Evolutionary conservation across 441 rosid species (phyloP).

Genomic region (Corymbia calophylla): DNA sequence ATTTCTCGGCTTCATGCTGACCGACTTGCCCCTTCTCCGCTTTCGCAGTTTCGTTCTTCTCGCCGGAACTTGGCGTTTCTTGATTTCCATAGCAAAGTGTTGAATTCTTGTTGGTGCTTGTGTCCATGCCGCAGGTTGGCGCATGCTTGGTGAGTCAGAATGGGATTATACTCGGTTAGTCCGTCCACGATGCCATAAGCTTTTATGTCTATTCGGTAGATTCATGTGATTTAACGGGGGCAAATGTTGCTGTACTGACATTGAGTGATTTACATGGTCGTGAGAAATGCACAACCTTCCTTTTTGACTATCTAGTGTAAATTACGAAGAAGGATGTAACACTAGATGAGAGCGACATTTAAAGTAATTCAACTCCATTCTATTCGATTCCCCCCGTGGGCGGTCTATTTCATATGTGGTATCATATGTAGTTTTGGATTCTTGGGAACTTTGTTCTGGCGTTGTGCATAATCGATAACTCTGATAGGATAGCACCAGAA

Average conservation of each 20-base stretch:
- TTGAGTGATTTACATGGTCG: neutral
- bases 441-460: neutral
- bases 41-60: neutral
- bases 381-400: neutral
- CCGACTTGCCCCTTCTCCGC: neutral
- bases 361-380: neutral
- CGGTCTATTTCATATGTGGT: neutral
- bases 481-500: neutral
- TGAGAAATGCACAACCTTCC: neutral
- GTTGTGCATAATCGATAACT: neutral
- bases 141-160: conserved; percentile 90
- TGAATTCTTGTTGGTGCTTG: neutral
- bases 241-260: neutral
- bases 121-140: conserved; percentile 53
- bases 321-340: neutral
- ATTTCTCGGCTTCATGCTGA: neutral
- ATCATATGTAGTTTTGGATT: neutral
- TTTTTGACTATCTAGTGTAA: neutral
- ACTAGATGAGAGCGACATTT: neutral
- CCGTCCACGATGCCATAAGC: neutral
- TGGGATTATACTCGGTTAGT: conserved; percentile 81
- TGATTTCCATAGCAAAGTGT: neutral
- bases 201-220: neutral
- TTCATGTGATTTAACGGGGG: neutral
- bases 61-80: neutral